These are phyloP conservation scores for Eucalyptus victrix DNA, from an alignment of 345 rosid genomes.

Conservation along the genomic window DNA sequence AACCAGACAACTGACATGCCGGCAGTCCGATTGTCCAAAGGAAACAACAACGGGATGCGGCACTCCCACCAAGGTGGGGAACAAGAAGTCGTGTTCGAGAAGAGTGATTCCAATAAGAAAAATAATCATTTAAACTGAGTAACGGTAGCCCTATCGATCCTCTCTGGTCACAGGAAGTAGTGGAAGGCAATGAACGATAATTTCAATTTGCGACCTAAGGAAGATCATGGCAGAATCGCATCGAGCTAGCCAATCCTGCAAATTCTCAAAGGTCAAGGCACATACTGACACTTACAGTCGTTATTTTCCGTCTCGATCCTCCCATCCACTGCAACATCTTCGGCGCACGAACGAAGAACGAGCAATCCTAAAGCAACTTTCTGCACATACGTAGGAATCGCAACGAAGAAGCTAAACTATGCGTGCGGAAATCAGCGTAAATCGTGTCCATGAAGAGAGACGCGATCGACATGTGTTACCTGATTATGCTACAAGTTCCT, in stretches of 20 bases:
- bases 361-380: not conserved
- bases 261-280: not conserved
- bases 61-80: not conserved
- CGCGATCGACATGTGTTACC: not conserved
- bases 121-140: not conserved
- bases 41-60: not conserved
- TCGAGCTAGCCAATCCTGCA: not conserved
- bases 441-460: not conserved
- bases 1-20: not conserved
- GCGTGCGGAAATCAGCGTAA: not conserved
- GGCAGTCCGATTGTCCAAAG: not conserved
- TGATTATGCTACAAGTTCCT: not conserved
- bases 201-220: not conserved
- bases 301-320: slow-evolving; percentile 78
- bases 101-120: not conserved
- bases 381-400: not conserved
- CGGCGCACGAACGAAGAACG: not conserved
- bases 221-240: not conserved
- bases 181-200: not conserved
- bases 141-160: not conserved
- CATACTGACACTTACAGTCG: slow-evolving; percentile 25
- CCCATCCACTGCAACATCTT: slow-evolving; percentile 93
- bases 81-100: not conserved
- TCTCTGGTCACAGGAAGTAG: not conserved
- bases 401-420: not conserved